Evolutionary conservation across 768 basidiomycete genomes (phyloP), one percentile per base, ranked within the genome.

Genomic region (Agaricus subrufescens): DNA sequence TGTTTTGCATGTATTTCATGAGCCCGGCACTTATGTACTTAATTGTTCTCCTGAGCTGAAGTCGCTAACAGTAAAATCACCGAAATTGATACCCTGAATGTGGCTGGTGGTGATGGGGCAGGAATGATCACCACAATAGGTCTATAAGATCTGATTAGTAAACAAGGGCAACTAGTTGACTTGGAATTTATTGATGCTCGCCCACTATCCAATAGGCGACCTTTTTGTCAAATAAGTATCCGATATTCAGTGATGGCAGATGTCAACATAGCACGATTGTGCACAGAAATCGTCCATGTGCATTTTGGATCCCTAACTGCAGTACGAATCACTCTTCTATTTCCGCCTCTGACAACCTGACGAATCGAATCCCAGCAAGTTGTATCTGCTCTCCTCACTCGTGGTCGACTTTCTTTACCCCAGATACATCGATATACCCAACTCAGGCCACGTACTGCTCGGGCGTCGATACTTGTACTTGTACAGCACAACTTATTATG

Each of bases 401-500:
- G 89, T 31, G 94, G 94, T n/a, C 83, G 93, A 44, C 73, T 96
- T n/a, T 78, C 88, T 9, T 70, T 92, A 25, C 57, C 75, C 8
- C 85, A 89, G 61, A 66, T 96, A 49, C 74, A 85, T 34, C 85
- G 87, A 31, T 84, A 84, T 65, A 83, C 92, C 1, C 75, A 73
- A 29, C 69, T 92, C 27, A 87, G 84, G 63, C 79, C 84, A 9
- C 83, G 86, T 26, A 83, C 78, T 1, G 80, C 87, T 12, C 84
- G 88, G 52, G 84, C 85, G 27, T 79, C 84, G 19, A 72, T 95
- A 19, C 74, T 97, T 45, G 81, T 87, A 45, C 80, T 98, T 52
- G 78, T 95, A 15, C 95, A 98, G 66, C 95, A 98, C 67, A 94
- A 97, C 69, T 70, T 97, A 44, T 75, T 95, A 44, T 94, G 93